Conservation (phyloP, 2,329 filamentous ascomycete genomes). For the Dichotomopilus funicola region DNA sequence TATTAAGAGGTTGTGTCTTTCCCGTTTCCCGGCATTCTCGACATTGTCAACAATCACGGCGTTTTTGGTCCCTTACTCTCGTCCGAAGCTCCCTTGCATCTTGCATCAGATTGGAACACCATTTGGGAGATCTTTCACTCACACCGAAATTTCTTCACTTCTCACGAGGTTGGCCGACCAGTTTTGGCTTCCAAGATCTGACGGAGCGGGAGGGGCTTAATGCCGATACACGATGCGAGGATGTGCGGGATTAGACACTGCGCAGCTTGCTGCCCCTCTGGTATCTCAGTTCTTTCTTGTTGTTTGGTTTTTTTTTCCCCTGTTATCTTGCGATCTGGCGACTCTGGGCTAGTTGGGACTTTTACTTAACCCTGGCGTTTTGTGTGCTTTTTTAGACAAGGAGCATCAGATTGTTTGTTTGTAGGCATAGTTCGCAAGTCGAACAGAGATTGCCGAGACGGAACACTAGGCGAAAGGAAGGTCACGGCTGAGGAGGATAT, state of each 20-base stretch:
- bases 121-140: constrained; percentile 38
- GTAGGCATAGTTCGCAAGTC: constrained; percentile 22
- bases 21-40: constrained; percentile 12
- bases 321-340: constrained; percentile 15
- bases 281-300: constrained; percentile 21
- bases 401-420: constrained; percentile 19
- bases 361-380: constrained; percentile 20
- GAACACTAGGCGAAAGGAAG: constrained; percentile 11
- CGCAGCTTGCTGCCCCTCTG: constrained; percentile 28
- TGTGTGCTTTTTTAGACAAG: constrained; percentile 13
- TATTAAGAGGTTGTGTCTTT: constrained; percentile 16
- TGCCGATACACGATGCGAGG: constrained; percentile 25
- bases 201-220: constrained; percentile 36
- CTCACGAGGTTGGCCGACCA: constrained; percentile 45
- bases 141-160: constrained; percentile 39
- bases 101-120: constrained; percentile 47
- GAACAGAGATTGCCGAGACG: constrained; percentile 14
- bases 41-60: constrained; percentile 18
- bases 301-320: constrained; percentile 6
- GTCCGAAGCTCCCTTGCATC: constrained; percentile 31
- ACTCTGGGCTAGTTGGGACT: constrained; percentile 18
- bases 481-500: constrained; percentile 14
- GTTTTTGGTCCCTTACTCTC: constrained; percentile 29
- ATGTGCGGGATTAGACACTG: constrained; percentile 15
- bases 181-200: constrained; percentile 36